Evolutionary conservation across 306 rosid species (phyloP), one percentile per base, ranked within the genome.

Genomic region (Fagus sylvatica): DNA sequence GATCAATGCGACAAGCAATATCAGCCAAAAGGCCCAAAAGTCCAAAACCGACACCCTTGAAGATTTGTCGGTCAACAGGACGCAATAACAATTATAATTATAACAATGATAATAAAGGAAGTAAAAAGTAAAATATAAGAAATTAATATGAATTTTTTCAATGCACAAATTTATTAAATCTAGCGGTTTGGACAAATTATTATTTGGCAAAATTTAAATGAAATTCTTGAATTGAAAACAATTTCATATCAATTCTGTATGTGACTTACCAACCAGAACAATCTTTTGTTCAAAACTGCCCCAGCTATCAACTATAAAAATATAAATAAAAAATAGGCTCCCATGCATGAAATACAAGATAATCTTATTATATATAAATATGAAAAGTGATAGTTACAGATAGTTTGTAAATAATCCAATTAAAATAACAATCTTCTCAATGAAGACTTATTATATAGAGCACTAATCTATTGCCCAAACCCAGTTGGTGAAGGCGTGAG

Each of bases 51-150:
- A 62, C 53, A 22, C 40, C 15, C 41, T 71, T 48, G 69, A 67
- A 42, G 22, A 60, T 1, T 3, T 78, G 86, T 74, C 83, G 77
- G 83, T 78, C 76, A 60, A 54, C 53, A 60, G 80, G 62, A 64
- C 56, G 53, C 57, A 37, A 4, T 37, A n/a, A 48, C 28, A 22
- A 22, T 22, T 22, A 22, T 8, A 43, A 43, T 7, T 6, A 42
- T 42, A 42, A 43, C 2, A 42, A 11, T 43, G 10, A 43, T 13
- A 46, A 46, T 46, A 46, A 46, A 46, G 51, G 51, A 10, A 8
- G 62, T 6, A 56, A 22, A 22, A 19, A 6, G 2, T 2, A n/a
- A 22, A 56, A 19, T 6, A 56, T n/a, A 56, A 56, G 33, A 1
- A 56, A 22, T 22, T 22, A 22, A 56, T 5, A 56, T 11, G 11